Conservation (phyloP, 345 rosid genomes). For the Acer negundo region DNA sequence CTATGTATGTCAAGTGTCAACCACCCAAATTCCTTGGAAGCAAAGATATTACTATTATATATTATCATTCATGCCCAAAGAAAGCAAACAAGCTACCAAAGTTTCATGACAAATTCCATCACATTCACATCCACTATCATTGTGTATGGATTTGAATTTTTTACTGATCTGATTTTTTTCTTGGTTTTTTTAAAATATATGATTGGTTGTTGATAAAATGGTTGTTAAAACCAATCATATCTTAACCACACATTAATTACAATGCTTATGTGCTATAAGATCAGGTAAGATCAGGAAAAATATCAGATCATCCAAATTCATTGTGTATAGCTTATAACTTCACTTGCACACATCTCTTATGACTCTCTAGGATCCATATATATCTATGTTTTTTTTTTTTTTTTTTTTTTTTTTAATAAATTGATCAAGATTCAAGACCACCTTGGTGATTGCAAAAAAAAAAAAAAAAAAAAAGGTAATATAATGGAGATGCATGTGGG, state of each 20-base stretch:
- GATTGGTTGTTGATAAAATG: too few species aligned
- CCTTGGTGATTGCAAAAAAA: neutral
- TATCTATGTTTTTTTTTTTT: too few species aligned
- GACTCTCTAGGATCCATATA: too few species aligned
- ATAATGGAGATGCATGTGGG: neutral
- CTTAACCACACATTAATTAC: too few species aligned
- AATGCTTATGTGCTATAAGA: too few species aligned
- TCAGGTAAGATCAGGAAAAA: too few species aligned
- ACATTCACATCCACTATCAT: neutral
- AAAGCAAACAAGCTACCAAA: conserved; percentile 2
- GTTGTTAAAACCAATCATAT: too few species aligned
- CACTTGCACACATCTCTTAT: neutral
- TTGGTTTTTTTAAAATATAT: too few species aligned
- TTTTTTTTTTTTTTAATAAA: too few species aligned
- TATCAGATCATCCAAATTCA: too few species aligned
- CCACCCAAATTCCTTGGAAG: conserved; percentile 19
- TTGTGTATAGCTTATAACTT: neutral
- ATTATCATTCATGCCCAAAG: neutral
- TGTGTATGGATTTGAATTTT: too few species aligned
- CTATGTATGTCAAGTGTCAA: neutral
- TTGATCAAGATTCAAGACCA: neutral
- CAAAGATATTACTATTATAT: conserved; percentile 4
- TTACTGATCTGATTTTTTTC: too few species aligned
- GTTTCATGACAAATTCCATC: neutral
- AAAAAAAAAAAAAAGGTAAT: neutral